Percentiles rank a stretch among this genome's conserved stretches.
These are phyloP conservation scores for Zygotorulaspora mrakii DNA, from an alignment of 1,139 yeast genomes.

Conservation along the genomic window DNA sequence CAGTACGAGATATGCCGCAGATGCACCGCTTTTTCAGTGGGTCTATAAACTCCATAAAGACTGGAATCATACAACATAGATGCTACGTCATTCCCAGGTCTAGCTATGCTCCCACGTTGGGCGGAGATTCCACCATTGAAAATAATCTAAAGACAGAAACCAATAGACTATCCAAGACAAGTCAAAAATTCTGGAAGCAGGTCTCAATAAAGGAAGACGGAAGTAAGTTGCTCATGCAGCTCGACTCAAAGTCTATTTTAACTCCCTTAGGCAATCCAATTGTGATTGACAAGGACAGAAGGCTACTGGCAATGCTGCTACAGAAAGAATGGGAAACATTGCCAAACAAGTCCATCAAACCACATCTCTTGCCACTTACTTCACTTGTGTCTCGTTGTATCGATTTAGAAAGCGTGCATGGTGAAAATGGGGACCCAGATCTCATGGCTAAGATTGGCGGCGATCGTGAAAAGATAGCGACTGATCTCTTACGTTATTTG, in stretches of 20 bases:
- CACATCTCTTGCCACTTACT: constrained; percentile 80
- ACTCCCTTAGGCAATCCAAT: constrained; percentile 80
- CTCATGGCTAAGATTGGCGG: constrained; percentile 57
- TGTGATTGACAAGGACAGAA: constrained; percentile 57
- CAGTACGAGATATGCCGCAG: too few species aligned
- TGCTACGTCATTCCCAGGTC: constrained; percentile 5
- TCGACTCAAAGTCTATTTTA: constrained; percentile 72
- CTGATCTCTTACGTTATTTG: constrained; percentile 66
- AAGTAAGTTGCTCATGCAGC: constrained; percentile 48
- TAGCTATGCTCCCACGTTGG: constrained; percentile 18
- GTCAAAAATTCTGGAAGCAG: constrained; percentile 80
- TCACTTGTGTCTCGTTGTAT: constrained; percentile 83
- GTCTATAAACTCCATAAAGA: constrained; percentile 1
- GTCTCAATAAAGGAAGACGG: constrained; percentile 48
- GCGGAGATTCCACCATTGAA: constrained; percentile 47
- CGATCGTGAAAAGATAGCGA: constrained; percentile 49
- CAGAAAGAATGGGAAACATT: constrained; percentile 86
- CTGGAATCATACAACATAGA: constrained; percentile 4
- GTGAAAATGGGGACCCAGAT: constrained; percentile 42
- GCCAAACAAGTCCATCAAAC: constrained; percentile 67
- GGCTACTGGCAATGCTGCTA: constrained; percentile 65
- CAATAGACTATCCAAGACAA: constrained; percentile 65
- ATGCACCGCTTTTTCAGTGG: neutral
- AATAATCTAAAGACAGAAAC: constrained; percentile 58
- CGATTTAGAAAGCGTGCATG: constrained; percentile 47